Conservation (phyloP, 2,329 filamentous ascomycete genomes). For the Phoma sp. region DNA sequence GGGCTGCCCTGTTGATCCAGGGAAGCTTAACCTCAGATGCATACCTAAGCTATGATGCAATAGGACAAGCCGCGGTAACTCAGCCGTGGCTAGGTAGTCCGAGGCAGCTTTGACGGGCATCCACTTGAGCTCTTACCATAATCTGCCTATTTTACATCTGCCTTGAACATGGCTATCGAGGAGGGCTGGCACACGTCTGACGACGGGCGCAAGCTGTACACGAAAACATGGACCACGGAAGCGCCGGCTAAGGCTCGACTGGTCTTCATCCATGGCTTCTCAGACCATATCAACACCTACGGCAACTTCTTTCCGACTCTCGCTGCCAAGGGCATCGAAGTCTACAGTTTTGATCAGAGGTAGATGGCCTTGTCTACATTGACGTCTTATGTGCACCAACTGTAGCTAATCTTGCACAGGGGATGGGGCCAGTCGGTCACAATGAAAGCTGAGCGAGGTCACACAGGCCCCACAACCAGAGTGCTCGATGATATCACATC, state of each 20-base stretch:
- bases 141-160: neutral
- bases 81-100: neutral
- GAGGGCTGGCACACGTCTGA: slow-evolving; percentile 61
- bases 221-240: slow-evolving; percentile 68
- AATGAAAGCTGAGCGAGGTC: slow-evolving; percentile 68
- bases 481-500: slow-evolving; percentile 81
- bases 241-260: slow-evolving; percentile 71
- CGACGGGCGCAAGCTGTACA: slow-evolving; percentile 65
- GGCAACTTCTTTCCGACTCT: slow-evolving; percentile 75
- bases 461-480: slow-evolving; percentile 74
- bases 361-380: slow-evolving; percentile 38
- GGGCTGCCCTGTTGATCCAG: slow-evolving; percentile 14
- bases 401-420: slow-evolving; percentile 40
- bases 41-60: slow-evolving; percentile 20
- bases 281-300: slow-evolving; percentile 74
- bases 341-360: slow-evolving; percentile 80
- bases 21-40: slow-evolving; percentile 16
- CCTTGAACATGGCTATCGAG: slow-evolving; percentile 49
- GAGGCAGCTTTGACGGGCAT: neutral
- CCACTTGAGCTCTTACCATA: neutral
- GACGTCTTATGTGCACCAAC: neutral
- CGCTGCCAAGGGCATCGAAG: slow-evolving; percentile 74
- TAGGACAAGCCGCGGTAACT: slow-evolving; percentile 7
- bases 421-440: slow-evolving; percentile 83
- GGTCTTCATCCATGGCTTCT: slow-evolving; percentile 88